These are phyloP conservation scores for Globisporangium spinosum DNA, from an alignment of 352 stramenopile species.

Conservation along the genomic window DNA sequence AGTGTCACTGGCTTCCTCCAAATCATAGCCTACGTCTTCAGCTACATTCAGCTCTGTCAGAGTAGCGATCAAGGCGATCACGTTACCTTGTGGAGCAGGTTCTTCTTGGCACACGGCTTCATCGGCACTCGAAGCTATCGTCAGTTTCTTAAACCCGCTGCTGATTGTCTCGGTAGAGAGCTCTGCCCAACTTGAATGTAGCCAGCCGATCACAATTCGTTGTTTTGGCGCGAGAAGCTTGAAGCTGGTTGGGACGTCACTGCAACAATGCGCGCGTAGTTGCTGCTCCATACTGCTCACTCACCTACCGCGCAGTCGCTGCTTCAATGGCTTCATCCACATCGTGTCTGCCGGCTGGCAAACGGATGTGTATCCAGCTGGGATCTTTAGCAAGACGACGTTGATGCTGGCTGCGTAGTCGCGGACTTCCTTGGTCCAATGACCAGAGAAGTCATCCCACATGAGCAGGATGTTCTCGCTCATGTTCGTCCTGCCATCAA, in stretches of 20 bases:
- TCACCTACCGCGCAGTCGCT: not conserved
- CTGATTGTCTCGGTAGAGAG: too few relatives aligned
- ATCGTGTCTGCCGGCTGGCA: slow-evolving; percentile 17
- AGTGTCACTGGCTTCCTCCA: not conserved
- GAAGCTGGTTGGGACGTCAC: too few relatives aligned
- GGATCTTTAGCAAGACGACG: slow-evolving; percentile 13
- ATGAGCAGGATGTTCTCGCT: not conserved
- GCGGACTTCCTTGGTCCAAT: not conserved
- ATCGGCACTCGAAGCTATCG: too few relatives aligned
- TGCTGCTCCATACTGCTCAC: not conserved
- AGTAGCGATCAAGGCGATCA: not conserved
- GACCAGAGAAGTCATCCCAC: not conserved
- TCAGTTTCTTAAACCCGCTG: too few relatives aligned
- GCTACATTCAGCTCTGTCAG: not conserved
- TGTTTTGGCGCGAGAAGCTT: too few relatives aligned
- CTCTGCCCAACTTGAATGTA: too few relatives aligned
- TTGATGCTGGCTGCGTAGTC: not conserved
- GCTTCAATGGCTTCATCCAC: slow-evolving; percentile 22
- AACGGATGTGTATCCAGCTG: slow-evolving; percentile 17
- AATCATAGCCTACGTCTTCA: slow-evolving; percentile 1
- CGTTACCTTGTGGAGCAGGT: not conserved
- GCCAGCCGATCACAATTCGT: too few relatives aligned
- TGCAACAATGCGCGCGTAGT: too few relatives aligned
- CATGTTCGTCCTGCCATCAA: not conserved
- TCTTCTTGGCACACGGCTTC: too few relatives aligned